These are phyloP conservation scores for Grosmannia serpens DNA, from an alignment of 2,329 filamentous ascomycete species.

Conservation along the genomic window DNA sequence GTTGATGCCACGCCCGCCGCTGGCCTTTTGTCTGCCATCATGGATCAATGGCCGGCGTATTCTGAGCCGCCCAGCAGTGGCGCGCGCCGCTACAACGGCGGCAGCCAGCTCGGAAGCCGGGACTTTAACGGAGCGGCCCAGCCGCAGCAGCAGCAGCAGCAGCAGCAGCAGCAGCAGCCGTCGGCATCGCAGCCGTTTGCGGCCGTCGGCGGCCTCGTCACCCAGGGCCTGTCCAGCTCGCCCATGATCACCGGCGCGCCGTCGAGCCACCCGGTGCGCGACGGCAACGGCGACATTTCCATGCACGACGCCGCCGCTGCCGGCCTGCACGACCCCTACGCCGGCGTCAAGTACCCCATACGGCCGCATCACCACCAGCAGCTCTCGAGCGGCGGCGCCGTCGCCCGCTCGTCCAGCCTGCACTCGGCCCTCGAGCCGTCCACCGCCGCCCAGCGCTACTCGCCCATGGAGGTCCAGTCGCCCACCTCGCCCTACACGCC, in stretches of 20 bases:
- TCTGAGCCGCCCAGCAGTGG: slow-evolving; percentile 50
- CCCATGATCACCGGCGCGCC: slow-evolving; percentile 29
- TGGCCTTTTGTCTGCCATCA: slow-evolving; percentile 16
- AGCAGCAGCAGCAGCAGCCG: slow-evolving; percentile 16
- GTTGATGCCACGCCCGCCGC: not conserved
- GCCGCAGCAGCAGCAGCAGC: slow-evolving; percentile 16
- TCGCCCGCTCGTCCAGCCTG: slow-evolving; percentile 33
- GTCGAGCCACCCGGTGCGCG: slow-evolving; percentile 48
- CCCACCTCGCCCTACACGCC: slow-evolving; percentile 66
- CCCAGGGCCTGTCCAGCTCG: slow-evolving; percentile 41
- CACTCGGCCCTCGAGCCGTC: slow-evolving; percentile 69
- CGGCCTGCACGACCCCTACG: slow-evolving; percentile 57
- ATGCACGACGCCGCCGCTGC: slow-evolving; percentile 63
- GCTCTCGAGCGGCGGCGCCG: slow-evolving; percentile 33
- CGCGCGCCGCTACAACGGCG: slow-evolving; percentile 50
- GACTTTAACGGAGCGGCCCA: slow-evolving; percentile 12
- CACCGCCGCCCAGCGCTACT: slow-evolving; percentile 81
- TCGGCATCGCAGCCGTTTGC: slow-evolving; percentile 7
- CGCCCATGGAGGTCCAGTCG: slow-evolving; percentile 84
- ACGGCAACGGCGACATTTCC: slow-evolving; percentile 62
- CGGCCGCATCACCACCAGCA: slow-evolving; percentile 69
- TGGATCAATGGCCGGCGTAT: slow-evolving; percentile 59
- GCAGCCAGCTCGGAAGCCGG: slow-evolving; percentile 19
- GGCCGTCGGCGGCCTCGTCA: slow-evolving; percentile 8
- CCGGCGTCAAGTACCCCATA: slow-evolving; percentile 75